A percentile compares a stretch with the other conserved stretches of the same genome.
Conservation (phyloP, 2,329 filamentous ascomycete genomes). For the Scortechinia acanthostroma region DNA sequence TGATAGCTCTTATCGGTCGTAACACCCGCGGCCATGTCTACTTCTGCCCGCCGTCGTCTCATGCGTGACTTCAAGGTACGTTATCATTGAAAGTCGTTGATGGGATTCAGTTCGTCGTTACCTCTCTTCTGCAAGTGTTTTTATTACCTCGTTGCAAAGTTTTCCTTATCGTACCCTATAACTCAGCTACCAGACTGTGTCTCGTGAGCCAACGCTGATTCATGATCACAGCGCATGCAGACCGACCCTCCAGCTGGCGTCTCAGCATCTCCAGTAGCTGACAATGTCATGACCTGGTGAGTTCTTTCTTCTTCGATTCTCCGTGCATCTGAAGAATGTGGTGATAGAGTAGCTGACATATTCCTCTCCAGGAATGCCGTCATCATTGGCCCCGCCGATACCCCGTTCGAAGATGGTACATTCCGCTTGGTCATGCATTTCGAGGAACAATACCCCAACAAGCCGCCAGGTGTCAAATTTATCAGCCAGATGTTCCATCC, state of each 20-base stretch:
- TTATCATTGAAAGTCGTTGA: slow-evolving; percentile 6
- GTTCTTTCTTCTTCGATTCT: slow-evolving; percentile 17
- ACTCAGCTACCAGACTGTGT: no score
- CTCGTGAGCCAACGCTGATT: slow-evolving; percentile 10
- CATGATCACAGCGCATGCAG: slow-evolving; percentile 76
- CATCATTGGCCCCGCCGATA: slow-evolving; percentile 94
- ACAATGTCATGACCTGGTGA: slow-evolving; percentile 96
- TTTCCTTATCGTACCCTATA: no score
- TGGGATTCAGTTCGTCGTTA: slow-evolving; percentile 5
- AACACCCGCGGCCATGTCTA: slow-evolving; percentile 62
- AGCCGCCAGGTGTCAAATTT: slow-evolving; percentile 94
- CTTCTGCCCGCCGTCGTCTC: slow-evolving; percentile 84
- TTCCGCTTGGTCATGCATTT: slow-evolving; percentile 98
- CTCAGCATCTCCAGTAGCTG: slow-evolving; percentile 88
- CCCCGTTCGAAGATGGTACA: slow-evolving; percentile 95
- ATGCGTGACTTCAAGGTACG: slow-evolving; percentile 99
- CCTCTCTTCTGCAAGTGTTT: slow-evolving; percentile 5
- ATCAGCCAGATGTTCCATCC: slow-evolving; percentile 99
- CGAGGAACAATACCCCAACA: slow-evolving; percentile 97
- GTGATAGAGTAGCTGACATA: slow-evolving; percentile 4
- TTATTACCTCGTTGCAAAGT: no score
- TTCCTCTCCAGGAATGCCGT: slow-evolving; percentile 75
- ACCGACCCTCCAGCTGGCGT: slow-evolving; percentile 95
- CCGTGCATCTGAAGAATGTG: background rate
- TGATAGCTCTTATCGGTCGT: background rate